Percentiles rank a stretch among this genome's conserved stretches.
These are phyloP conservation scores for Arctium minus DNA, from an alignment of 129 eudicot species.

Conservation along the genomic window DNA sequence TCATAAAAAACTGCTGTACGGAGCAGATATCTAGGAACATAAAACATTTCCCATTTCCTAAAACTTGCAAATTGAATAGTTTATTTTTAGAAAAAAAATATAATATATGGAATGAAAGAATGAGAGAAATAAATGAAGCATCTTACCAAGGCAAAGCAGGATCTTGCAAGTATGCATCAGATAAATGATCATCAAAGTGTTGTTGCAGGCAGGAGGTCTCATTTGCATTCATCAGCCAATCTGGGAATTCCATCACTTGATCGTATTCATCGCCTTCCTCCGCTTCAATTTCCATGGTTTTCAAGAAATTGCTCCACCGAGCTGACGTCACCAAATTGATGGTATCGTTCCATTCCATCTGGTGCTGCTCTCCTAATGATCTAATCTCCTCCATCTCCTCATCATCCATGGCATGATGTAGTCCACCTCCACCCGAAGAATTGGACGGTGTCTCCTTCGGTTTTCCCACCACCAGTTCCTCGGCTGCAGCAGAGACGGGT, in stretches of 20 bases:
- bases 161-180: slow-evolving; percentile 49
- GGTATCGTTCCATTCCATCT: slow-evolving; percentile 85
- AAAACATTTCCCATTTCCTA: slow-evolving; percentile 33
- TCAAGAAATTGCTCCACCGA: slow-evolving; percentile 72
- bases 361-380: slow-evolving; percentile 70
- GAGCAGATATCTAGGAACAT: slow-evolving; percentile 30
- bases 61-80: background rate
- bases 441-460: background rate
- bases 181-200: slow-evolving; percentile 35
- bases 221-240: slow-evolving; percentile 54
- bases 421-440: slow-evolving; percentile 12
- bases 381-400: slow-evolving; percentile 78
- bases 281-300: slow-evolving; percentile 25
- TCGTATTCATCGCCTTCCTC: slow-evolving; percentile 28
- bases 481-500: slow-evolving; percentile 22
- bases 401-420: slow-evolving; percentile 68
- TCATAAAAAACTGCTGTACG: background rate
- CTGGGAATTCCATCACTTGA: slow-evolving; percentile 60
- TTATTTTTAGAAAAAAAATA: background rate
- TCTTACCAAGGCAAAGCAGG: slow-evolving; percentile 71
- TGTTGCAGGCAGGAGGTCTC: slow-evolving; percentile 36
- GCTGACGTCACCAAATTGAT: slow-evolving; percentile 70
- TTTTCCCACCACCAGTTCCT: slow-evolving; percentile 13
- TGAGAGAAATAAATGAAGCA: slow-evolving; percentile 10
- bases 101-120: background rate